phyloP scores from a whole-genome alignment of 2,329 filamentous ascomycete genomes.

The Fusarium albosuccineum region DNA sequence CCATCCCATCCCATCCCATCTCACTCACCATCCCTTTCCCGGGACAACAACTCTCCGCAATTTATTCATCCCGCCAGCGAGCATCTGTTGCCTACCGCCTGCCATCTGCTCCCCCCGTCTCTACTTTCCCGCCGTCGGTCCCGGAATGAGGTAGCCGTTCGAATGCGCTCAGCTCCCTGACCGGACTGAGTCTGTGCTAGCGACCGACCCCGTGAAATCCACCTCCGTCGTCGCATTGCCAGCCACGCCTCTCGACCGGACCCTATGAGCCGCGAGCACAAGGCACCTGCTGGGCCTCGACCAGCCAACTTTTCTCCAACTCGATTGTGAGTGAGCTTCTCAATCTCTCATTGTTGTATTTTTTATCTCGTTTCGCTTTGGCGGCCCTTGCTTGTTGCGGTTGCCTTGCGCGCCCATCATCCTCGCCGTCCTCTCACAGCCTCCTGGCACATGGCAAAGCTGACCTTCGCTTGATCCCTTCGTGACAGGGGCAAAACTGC shows the following conservation, averaged over 20 bases:
- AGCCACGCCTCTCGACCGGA: slow-evolving; percentile 47
- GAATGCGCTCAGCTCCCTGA: slow-evolving; percentile 70
- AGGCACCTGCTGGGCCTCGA: slow-evolving; percentile 70
- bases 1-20: slow-evolving; percentile 46
- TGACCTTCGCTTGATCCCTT: slow-evolving; percentile 44
- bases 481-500: slow-evolving; percentile 50
- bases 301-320: slow-evolving; percentile 69
- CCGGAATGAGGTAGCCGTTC: slow-evolving; percentile 71
- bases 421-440: slow-evolving; percentile 25
- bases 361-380: slow-evolving; percentile 20
- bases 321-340: slow-evolving; percentile 61
- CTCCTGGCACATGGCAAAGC: slow-evolving; percentile 42
- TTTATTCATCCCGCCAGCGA: slow-evolving; percentile 18
- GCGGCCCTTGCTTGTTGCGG: slow-evolving; percentile 25
- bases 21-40: slow-evolving; percentile 37
- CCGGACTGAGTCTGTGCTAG: slow-evolving; percentile 66
- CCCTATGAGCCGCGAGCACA: slow-evolving; percentile 61
- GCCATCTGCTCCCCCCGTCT: slow-evolving; percentile 17
- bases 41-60: slow-evolving; percentile 30
- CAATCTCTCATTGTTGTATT: slow-evolving; percentile 20
- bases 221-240: slow-evolving; percentile 48
- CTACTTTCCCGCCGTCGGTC: slow-evolving; percentile 32
- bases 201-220: slow-evolving; percentile 45
- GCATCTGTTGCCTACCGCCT: slow-evolving; percentile 21
- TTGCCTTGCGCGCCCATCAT: slow-evolving; percentile 22